phyloP scores from a whole-genome alignment of 2,329 filamentous ascomycete genomes.

The Pseudocercospora musae region DNA sequence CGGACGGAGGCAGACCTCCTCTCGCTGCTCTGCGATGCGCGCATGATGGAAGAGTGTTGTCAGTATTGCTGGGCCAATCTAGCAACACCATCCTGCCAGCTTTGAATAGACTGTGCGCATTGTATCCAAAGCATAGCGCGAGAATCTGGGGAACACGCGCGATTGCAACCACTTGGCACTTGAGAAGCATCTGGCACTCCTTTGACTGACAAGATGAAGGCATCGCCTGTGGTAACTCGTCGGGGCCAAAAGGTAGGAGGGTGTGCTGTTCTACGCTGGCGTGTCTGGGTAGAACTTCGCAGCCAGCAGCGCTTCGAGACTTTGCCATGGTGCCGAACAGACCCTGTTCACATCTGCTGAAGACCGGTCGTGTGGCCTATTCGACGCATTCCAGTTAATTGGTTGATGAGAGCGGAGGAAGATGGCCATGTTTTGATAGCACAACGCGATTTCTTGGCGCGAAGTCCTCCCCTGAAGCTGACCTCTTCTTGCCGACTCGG shows the following conservation, averaged over 20 bases:
- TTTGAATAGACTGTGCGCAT: neutral
- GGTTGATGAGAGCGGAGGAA: neutral
- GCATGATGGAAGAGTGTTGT: neutral
- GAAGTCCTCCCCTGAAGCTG: no score
- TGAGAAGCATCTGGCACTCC: neutral
- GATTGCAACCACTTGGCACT: neutral
- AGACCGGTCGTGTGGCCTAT: neutral
- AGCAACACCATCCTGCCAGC: neutral
- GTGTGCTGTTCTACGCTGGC: neutral
- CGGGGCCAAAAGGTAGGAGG: neutral
- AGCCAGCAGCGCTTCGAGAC: neutral
- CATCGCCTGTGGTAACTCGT: neutral
- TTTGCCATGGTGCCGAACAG: neutral
- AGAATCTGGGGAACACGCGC: neutral
- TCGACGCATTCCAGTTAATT: no score
- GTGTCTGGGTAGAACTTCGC: neutral
- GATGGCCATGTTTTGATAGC: neutral
- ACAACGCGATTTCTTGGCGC: neutral
- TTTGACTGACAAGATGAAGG: neutral
- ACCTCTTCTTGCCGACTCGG: neutral
- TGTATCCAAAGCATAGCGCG: neutral
- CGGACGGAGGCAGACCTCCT: neutral
- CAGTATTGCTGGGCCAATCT: no score
- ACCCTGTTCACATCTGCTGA: neutral
- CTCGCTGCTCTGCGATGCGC: no score